Base-by-base conservation (phyloP, 352 stramenopile species). In the Aphanomyces astaci region DNA sequence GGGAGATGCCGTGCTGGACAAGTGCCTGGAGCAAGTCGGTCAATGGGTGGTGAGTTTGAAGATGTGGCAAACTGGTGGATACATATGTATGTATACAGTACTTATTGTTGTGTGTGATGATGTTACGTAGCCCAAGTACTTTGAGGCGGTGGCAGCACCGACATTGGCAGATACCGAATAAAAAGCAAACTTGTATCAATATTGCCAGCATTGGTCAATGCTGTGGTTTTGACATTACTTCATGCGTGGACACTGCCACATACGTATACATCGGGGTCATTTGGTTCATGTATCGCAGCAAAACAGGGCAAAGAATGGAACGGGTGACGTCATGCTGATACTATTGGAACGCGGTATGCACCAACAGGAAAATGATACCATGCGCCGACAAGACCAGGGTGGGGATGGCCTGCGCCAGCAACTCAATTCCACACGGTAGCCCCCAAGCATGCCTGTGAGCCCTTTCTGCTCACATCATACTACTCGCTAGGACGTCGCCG, bases 21-120 rank as follows among this genome's bases (percentile, higher is more conserved):
- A 78, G 53, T 91, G 82, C 46, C 63, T 90, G 4, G 71, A 81
- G 40, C 78, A 82, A 52, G 66, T 78, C 4, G 78, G 82, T 17
- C 70, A 75, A 31, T 91, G 81, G 82, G 71, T 93, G 75, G 79
- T 87, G 71, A 57, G 76, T 79, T n/a, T n/a, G n/a, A n/a, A n/a
- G n/a, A n/a, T n/a, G n/a, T n/a, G n/a, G n/a, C n/a, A n/a, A n/a
- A n/a, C n/a, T n/a, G n/a, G n/a, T n/a, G n/a, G n/a, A n/a, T n/a
- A n/a, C n/a, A n/a, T n/a, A n/a, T n/a, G n/a, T n/a, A n/a, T n/a
- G n/a, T n/a, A n/a, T n/a, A n/a, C n/a, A n/a, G n/a, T n/a, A n/a
- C n/a, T n/a, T n/a, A n/a, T 56, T 63, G 4, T 1, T 40, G 11
- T 24, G n/a, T 40, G 3, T n/a, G n/a, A n/a, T n/a, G n/a, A n/a